These are phyloP conservation scores for Solanum tarapatanum DNA, from an alignment of 257 asterid genomes.

Conservation along the genomic window DNA sequence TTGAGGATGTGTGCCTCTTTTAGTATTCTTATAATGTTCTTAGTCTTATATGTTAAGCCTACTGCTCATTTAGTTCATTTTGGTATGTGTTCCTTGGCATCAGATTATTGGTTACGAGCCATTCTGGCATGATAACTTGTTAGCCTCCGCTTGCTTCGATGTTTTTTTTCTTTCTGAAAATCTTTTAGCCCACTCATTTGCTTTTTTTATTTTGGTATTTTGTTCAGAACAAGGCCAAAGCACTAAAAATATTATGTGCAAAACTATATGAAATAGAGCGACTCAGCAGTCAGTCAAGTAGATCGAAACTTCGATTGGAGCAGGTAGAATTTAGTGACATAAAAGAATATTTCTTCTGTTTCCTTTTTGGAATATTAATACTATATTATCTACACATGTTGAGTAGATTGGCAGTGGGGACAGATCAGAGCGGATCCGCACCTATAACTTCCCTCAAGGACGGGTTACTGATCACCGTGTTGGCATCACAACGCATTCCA, in stretches of 20 bases:
- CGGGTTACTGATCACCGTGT: constrained; percentile 97
- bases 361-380: neutral
- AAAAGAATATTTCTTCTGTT: neutral
- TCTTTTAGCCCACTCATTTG: neutral
- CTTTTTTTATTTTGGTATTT: neutral
- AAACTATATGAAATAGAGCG: constrained; percentile 80
- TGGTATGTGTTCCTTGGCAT: neutral
- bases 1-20: neutral
- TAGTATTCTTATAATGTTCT: neutral
- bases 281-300: constrained; percentile 43
- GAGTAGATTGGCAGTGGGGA: constrained; percentile 94
- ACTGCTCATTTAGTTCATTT: neutral
- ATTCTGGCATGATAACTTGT: neutral
- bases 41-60: neutral
- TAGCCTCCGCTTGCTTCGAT: neutral
- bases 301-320: constrained; percentile 72
- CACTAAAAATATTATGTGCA: constrained; percentile 76
- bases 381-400: constrained; percentile 1
- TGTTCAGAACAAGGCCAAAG: constrained; percentile 78
- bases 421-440: constrained; percentile 96
- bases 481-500: constrained; percentile 72
- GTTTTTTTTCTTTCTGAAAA: neutral
- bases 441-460: constrained; percentile 95
- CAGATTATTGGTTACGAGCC: neutral
- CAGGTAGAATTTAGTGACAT: constrained; percentile 34